Conservation (phyloP, 805 yeast species). For the Maudiozyma serrabonitensis region DNA sequence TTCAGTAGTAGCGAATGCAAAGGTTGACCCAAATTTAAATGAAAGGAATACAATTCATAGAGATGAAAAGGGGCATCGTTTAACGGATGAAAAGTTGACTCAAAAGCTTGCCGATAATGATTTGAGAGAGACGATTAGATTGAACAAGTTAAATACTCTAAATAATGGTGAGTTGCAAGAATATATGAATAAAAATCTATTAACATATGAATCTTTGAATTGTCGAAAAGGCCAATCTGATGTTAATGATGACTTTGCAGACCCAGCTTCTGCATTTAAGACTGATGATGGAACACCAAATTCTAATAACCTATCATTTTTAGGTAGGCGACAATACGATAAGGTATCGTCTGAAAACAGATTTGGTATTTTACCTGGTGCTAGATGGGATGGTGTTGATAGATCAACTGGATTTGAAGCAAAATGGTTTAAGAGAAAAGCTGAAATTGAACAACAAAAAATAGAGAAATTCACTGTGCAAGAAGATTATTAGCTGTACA, state of each 20-base stretch:
- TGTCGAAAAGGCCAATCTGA: background rate
- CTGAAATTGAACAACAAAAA: conserved; percentile 29
- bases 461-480: conserved; percentile 29
- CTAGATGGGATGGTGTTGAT: conserved; percentile 87
- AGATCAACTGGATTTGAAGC: conserved; percentile 81
- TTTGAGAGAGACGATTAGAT: conserved; percentile 20
- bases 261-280: conserved; percentile 48
- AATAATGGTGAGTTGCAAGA: conserved; percentile 30
- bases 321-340: conserved; percentile 48
- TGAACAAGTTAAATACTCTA: conserved; percentile 30
- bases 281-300: conserved; percentile 16
- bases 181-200: conserved; percentile 12
- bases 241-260: conserved; percentile 35
- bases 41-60: conserved; percentile 40
- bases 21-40: background rate
- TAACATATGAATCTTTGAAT: conserved; percentile 1
- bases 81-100: conserved; percentile 23
- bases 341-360: conserved; percentile 51
- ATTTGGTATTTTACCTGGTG: conserved; percentile 68
- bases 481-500: conserved; percentile 28
- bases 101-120: conserved; percentile 22
- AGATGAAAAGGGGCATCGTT: conserved; percentile 49
- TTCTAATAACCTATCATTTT: conserved; percentile 10
- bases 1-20: background rate
- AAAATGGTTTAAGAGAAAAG: conserved; percentile 40